Conservation (phyloP, 2,329 filamentous ascomycete species). For the Gnomoniopsis sp. region DNA sequence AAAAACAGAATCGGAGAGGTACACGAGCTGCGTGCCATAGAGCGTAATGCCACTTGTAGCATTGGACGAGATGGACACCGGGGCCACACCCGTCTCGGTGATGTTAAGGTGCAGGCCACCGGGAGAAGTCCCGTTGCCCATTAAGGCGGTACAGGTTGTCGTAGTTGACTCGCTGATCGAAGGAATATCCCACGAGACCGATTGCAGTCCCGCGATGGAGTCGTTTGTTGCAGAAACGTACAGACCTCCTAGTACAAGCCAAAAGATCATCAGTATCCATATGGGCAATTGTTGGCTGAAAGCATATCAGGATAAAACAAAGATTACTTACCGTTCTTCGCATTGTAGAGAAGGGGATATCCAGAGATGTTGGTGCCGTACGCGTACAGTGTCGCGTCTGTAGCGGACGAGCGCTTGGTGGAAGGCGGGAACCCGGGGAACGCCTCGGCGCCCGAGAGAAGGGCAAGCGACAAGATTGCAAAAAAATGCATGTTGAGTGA, state of each 20-base stretch:
- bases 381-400: constrained; percentile 13
- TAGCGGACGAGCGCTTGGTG: constrained; percentile 7
- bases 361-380: constrained; percentile 9
- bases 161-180: background rate
- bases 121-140: constrained; percentile 3
- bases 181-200: constrained; percentile 5
- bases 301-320: too few relatives aligned
- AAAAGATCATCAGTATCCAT: background rate
- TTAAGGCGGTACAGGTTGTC: background rate
- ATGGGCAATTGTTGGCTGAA: background rate
- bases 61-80: background rate
- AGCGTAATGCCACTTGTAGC: constrained; percentile 1
- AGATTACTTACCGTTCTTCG: background rate
- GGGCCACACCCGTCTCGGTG: background rate
- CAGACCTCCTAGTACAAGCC: background rate
- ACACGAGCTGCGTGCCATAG: constrained; percentile 4
- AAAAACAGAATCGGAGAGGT: background rate
- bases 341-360: background rate
- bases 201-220: background rate
- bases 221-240: constrained; percentile 2
- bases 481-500: background rate
- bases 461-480: background rate
- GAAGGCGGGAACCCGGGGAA: background rate
- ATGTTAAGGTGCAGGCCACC: background rate
- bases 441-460: background rate